Percentiles rank a stretch among this genome's conserved stretches.
These are phyloP conservation scores for Fusarium fracticaudum DNA, from an alignment of 2,329 filamentous ascomycete species.

Conservation along the genomic window DNA sequence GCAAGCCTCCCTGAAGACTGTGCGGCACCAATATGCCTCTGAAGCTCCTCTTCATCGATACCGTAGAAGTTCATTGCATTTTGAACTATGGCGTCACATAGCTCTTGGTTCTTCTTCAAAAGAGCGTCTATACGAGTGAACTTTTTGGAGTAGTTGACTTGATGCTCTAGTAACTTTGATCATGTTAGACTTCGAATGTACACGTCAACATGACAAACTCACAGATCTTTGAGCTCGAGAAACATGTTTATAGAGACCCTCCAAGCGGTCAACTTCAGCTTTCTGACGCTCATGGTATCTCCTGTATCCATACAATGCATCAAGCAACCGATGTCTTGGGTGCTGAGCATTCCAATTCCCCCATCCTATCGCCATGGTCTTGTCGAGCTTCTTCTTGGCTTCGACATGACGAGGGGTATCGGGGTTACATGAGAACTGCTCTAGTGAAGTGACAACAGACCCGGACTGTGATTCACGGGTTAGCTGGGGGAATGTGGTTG, in stretches of 20 bases:
- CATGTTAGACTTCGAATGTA: neutral
- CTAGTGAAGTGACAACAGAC: constrained; percentile 39
- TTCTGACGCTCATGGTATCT: constrained; percentile 49
- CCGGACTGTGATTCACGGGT: constrained; percentile 17
- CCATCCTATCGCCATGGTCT: constrained; percentile 41
- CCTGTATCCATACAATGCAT: constrained; percentile 51
- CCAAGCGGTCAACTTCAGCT: constrained; percentile 50
- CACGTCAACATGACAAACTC: neutral
- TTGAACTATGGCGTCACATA: constrained; percentile 58
- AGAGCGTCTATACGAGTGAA: constrained; percentile 55
- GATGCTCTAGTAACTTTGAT: constrained; percentile 61
- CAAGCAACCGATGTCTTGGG: constrained; percentile 52
- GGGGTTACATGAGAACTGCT: constrained; percentile 35
- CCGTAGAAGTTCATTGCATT: constrained; percentile 58
- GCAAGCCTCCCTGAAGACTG: constrained; percentile 50
- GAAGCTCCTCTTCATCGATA: constrained; percentile 55
- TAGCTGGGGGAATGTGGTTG: neutral
- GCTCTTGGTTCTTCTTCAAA: constrained; percentile 54
- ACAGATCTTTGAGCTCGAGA: constrained; percentile 47
- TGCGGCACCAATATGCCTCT: constrained; percentile 52
- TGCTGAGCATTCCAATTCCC: constrained; percentile 50
- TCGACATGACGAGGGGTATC: constrained; percentile 41
- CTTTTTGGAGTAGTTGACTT: constrained; percentile 66
- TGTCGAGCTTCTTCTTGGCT: constrained; percentile 46
- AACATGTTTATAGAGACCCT: constrained; percentile 50